A percentile compares a stretch with the other conserved stretches of the same genome.
These are phyloP conservation scores for Entomortierella beljakovae DNA, from an alignment of 192 early-diverging fungal genomes.

Conservation along the genomic window DNA sequence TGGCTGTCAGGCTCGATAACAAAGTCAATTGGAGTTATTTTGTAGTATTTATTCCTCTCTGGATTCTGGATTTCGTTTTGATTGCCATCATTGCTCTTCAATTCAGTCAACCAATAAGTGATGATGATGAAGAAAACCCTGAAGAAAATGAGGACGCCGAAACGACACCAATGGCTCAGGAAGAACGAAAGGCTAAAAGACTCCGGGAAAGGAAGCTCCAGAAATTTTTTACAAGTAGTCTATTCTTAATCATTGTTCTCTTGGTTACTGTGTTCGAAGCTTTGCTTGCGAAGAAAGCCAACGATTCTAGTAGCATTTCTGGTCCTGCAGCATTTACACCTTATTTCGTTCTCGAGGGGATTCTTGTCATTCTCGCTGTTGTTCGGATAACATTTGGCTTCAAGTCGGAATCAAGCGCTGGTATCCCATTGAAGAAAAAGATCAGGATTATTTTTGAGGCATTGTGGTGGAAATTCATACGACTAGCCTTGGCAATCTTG, in stretches of 20 bases:
- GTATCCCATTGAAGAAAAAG: slow-evolving; percentile 13
- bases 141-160: slow-evolving; percentile 59
- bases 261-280: slow-evolving; percentile 81
- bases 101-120: slow-evolving; percentile 30
- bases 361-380: slow-evolving; percentile 66
- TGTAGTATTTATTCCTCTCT: slow-evolving; percentile 86
- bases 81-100: slow-evolving; percentile 51
- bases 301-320: slow-evolving; percentile 70
- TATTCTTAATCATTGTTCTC: slow-evolving; percentile 66
- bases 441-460: slow-evolving; percentile 48
- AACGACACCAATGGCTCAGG: slow-evolving; percentile 47
- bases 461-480: slow-evolving; percentile 75
- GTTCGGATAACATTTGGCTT: slow-evolving; percentile 52
- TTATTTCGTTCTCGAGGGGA: slow-evolving; percentile 84
- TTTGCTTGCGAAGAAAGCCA: slow-evolving; percentile 77
- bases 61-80: slow-evolving; percentile 72
- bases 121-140: slow-evolving; percentile 59
- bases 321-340: slow-evolving; percentile 81
- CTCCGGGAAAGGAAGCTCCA: slow-evolving; percentile 35
- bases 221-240: slow-evolving; percentile 26
- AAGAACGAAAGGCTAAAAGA: slow-evolving; percentile 56
- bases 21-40: slow-evolving; percentile 76
- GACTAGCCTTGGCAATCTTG: slow-evolving; percentile 75
- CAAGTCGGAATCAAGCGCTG: slow-evolving; percentile 13
- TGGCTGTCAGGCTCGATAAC: slow-evolving; percentile 81